phyloP scores from a whole-genome alignment of 768 basidiomycete species.

The Erythrobasidium yunnanense region DNA sequence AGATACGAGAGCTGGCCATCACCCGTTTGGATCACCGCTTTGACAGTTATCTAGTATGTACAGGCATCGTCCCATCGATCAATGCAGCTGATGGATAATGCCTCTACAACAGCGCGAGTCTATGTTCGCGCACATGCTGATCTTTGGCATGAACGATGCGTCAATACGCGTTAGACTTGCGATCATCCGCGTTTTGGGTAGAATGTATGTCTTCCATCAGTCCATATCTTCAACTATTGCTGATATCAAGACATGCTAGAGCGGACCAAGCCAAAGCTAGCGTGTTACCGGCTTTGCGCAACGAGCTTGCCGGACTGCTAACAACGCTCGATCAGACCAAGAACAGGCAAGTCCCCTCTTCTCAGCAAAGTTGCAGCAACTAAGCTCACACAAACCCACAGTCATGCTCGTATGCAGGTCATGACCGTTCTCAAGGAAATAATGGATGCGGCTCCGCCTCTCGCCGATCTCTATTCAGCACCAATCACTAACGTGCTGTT shows the following conservation, averaged over 20 bases:
- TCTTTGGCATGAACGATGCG: constrained; percentile 17
- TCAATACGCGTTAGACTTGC: not conserved
- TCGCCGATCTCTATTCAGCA: not conserved
- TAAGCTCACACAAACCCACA: not conserved
- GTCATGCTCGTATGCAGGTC: not conserved
- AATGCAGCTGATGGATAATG: too few relatives aligned
- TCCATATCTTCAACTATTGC: not conserved
- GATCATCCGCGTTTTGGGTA: not conserved
- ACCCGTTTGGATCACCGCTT: not conserved
- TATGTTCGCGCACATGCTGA: constrained; percentile 1
- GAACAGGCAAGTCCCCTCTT: not conserved
- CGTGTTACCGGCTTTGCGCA: constrained; percentile 9
- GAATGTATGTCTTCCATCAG: not conserved
- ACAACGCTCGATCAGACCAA: constrained; percentile 9
- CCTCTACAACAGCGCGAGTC: constrained; percentile 7
- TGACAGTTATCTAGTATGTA: not conserved
- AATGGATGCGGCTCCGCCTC: constrained; percentile 2
- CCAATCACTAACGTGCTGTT: constrained; percentile 6
- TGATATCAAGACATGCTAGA: not conserved
- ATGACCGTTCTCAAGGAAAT: constrained; percentile 7
- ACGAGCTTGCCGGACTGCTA: constrained; percentile 15
- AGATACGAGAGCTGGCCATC: not conserved
- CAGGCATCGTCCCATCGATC: too few relatives aligned
- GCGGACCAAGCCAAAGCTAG: not conserved
- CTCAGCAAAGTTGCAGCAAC: not conserved